Conservation (phyloP, 352 stramenopile genomes). For the Elongisporangium anandrum region DNA sequence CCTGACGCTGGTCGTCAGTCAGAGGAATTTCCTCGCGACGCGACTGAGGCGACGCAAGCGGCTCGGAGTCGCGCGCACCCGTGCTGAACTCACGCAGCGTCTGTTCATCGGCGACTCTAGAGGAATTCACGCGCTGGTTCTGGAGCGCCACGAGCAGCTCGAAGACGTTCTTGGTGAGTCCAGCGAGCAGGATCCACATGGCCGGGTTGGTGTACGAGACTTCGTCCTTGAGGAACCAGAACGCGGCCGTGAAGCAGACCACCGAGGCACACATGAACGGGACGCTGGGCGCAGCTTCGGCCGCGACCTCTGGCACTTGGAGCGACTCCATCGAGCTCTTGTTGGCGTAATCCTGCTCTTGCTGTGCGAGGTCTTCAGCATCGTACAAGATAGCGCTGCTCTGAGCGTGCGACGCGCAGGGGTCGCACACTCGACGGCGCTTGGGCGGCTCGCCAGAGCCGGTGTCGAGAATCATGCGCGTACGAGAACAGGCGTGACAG, state of each 20-base stretch:
- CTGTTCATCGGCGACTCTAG: slow-evolving; percentile 15
- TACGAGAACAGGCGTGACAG: slow-evolving; percentile 75
- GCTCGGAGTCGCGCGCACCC: slow-evolving; percentile 13
- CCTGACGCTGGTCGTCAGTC: slow-evolving; percentile 32
- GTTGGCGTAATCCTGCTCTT: slow-evolving; percentile 5
- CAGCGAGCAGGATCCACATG: slow-evolving; percentile 68
- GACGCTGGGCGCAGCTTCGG: slow-evolving; percentile 24
- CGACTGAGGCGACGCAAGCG: slow-evolving; percentile 1
- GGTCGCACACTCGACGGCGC: slow-evolving; percentile 74
- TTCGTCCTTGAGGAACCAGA: slow-evolving; percentile 82
- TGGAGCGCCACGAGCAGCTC: slow-evolving; percentile 32
- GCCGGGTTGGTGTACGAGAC: slow-evolving; percentile 66
- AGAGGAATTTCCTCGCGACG: slow-evolving; percentile 39
- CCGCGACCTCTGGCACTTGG: background rate
- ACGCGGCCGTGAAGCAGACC: slow-evolving; percentile 53
- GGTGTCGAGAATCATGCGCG: slow-evolving; percentile 72
- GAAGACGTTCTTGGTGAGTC: slow-evolving; percentile 70
- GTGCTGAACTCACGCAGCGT: slow-evolving; percentile 34
- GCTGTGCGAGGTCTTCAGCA: slow-evolving; percentile 27
- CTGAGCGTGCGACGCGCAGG: slow-evolving; percentile 53
- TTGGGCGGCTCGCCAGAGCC: slow-evolving; percentile 56
- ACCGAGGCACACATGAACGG: slow-evolving; percentile 55
- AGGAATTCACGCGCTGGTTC: slow-evolving; percentile 3
- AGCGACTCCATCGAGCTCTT: slow-evolving; percentile 5
- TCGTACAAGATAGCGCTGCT: slow-evolving; percentile 66